Evolutionary conservation across 2,329 filamentous ascomycete species (phyloP), one percentile per base, ranked within the genome.

Genomic region (Pseudovirgaria hyperparasitica): DNA sequence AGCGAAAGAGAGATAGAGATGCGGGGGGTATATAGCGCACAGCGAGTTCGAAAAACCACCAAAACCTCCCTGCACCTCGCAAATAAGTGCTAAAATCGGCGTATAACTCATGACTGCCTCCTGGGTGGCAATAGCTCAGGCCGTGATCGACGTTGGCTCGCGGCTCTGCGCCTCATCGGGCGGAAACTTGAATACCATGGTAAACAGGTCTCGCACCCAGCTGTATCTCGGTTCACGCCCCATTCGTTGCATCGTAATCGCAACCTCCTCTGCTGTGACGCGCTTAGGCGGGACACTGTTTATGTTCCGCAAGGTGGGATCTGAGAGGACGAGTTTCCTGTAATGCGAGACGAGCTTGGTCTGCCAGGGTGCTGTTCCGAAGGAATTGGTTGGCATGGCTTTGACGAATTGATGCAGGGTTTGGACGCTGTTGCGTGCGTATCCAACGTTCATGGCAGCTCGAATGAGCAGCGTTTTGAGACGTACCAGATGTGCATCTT

Each of bases 371-470:
- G 76, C 55, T 1, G 72, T 68, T 9, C 86, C 86, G 45, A 94
- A 94, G 1, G 81, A 76, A 11, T 79, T 81, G 1, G 72, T 65
- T 0, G 81, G 78, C 4, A 93, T 63, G 8, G 69, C 64, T 43
- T 85, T 78, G 25, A 87, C 75, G 45, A 90, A 93, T 2, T 69
- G 63, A 16, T 82, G 76, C 2, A 94, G 58, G 1, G 69, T 67
- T 9, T 61, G 56, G 3, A 62, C 12, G n/a, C n/a, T 15, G 9
- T 63, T 58, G 6, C 81, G 76, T 32, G 71, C 68, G 55, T 79
- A 93, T 8, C 85, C 85, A 3, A 79, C 70, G 45, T 87, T 86
- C 59, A 87, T 76, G 14, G 85, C 86, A 1, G 86, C 84, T 48
- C 85, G 85, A 21, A 92, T 62, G 17, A 92, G 74, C 7, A 94